Percentiles rank a stretch among this genome's conserved stretches.
Conservation (phyloP, 2,329 filamentous ascomycete species). For the Macrophomina phaseolina region DNA sequence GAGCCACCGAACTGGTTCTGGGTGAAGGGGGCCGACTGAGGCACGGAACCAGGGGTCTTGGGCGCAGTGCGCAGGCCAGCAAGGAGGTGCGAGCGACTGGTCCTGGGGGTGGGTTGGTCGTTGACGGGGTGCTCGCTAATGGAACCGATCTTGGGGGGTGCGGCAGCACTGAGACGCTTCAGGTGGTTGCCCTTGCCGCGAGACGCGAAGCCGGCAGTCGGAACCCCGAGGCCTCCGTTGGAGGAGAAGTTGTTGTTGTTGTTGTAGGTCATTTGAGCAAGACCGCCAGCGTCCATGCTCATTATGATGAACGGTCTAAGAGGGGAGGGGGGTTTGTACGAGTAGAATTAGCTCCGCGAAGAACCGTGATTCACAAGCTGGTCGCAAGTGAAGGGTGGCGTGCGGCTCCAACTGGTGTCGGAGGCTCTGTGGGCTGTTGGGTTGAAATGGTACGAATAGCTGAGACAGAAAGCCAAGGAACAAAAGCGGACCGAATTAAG, state of each 20-base stretch:
- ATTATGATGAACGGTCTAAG: constrained; percentile 40
- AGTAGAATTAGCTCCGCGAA: constrained; percentile 43
- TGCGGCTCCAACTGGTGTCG: constrained; percentile 25
- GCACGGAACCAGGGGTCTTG: constrained; percentile 74
- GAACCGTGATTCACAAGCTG: constrained; percentile 13
- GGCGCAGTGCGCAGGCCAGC: constrained; percentile 92
- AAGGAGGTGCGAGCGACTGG: constrained; percentile 91
- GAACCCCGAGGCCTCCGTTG: constrained; percentile 72
- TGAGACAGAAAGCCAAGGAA: constrained; percentile 8
- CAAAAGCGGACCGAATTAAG: constrained; percentile 23
- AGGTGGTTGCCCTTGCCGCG: constrained; percentile 84
- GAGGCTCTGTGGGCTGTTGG: constrained; percentile 25
- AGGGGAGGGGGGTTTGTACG: constrained; percentile 33
- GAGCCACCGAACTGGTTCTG: constrained; percentile 54
- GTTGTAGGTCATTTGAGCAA: constrained; percentile 98
- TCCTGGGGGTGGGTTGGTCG: constrained; percentile 81
- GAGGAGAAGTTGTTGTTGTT: constrained; percentile 59
- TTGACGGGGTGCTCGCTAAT: constrained; percentile 61
- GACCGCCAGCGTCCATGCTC: constrained; percentile 95
- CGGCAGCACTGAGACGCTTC: constrained; percentile 85
- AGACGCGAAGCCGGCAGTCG: constrained; percentile 81
- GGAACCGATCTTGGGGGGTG: constrained; percentile 69
- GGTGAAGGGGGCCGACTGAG: constrained; percentile 66
- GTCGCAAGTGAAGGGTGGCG: constrained; percentile 26
- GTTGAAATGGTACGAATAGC: constrained; percentile 18